Conservation (phyloP, 73 alveolate species). For the Tetrahymena malaccensis region DNA sequence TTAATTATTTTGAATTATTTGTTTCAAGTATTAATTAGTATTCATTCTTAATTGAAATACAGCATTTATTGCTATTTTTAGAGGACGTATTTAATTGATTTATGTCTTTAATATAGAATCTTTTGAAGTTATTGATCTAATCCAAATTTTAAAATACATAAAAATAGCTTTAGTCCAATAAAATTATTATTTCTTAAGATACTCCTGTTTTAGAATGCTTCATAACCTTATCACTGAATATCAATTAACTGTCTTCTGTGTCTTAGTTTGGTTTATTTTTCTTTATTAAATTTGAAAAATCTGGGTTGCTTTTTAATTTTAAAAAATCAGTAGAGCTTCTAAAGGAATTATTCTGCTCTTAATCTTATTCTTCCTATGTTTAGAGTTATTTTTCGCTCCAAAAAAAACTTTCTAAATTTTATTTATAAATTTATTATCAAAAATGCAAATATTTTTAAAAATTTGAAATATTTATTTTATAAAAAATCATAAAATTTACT, state of each 20-base stretch:
- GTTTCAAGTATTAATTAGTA: background rate
- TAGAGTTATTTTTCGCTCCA: background rate
- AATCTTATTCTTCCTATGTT: background rate
- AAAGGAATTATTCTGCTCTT: background rate
- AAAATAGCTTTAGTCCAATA: background rate
- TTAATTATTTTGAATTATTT: background rate
- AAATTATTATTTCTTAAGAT: background rate
- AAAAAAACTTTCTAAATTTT: background rate
- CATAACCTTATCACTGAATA: background rate
- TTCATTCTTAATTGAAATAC: background rate
- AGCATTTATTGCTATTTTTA: background rate
- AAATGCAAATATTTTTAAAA: background rate
- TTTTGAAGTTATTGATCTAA: background rate
- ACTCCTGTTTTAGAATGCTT: background rate
- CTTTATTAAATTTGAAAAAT: background rate
- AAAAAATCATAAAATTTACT: background rate
- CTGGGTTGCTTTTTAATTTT: background rate
- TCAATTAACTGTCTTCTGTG: background rate
- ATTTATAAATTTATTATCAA: too few species aligned
- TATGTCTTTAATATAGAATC: background rate
- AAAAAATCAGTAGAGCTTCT: background rate
- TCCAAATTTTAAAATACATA: background rate
- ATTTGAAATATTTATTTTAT: too few species aligned
- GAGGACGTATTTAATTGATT: background rate
- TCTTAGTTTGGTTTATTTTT: too few species aligned